Conservation (phyloP, 352 stramenopile species). For the Pythium grandisporangium region DNA sequence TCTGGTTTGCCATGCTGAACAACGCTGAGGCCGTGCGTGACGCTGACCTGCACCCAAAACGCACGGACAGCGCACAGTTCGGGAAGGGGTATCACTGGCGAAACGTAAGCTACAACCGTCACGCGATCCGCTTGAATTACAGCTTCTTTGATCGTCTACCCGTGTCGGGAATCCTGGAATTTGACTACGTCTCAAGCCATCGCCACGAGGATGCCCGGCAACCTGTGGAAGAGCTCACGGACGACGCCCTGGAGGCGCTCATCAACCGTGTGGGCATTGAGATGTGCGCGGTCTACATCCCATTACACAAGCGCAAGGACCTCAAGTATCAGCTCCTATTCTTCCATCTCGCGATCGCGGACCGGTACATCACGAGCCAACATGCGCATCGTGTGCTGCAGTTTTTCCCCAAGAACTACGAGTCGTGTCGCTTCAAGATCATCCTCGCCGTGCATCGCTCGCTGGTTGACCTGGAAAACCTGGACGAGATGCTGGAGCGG, state of each 20-base stretch:
- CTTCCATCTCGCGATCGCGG: conserved; percentile 53
- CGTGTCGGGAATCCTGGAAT: conserved; percentile 41
- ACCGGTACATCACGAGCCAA: conserved; percentile 22
- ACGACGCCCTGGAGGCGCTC: conserved; percentile 27
- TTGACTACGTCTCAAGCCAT: conserved; percentile 54
- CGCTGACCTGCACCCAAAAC: conserved; percentile 25
- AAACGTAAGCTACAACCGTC: conserved; percentile 55
- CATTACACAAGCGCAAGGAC: conserved; percentile 52
- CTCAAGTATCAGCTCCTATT: conserved; percentile 66
- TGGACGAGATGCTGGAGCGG: conserved; percentile 47
- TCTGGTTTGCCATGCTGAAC: conserved; percentile 67
- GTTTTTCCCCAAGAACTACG: conserved; percentile 65
- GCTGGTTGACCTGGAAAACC: conserved; percentile 59
- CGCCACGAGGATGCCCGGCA: conserved; percentile 32
- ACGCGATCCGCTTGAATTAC: conserved; percentile 35
- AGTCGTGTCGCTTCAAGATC: conserved; percentile 36
- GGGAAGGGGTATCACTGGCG: conserved; percentile 49
- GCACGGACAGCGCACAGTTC: conserved; percentile 50
- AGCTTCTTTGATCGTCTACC: conserved; percentile 52
- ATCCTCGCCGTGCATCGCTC: conserved; percentile 44
- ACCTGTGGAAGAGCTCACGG: conserved; percentile 13
- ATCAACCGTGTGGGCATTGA: conserved; percentile 45
- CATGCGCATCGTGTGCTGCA: conserved; percentile 55
- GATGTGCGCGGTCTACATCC: conserved; percentile 63
- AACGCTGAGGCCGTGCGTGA: conserved; percentile 18